phyloP scores from a whole-genome alignment of 805 yeast genomes.

The Wickerhamiella domercqiae region DNA sequence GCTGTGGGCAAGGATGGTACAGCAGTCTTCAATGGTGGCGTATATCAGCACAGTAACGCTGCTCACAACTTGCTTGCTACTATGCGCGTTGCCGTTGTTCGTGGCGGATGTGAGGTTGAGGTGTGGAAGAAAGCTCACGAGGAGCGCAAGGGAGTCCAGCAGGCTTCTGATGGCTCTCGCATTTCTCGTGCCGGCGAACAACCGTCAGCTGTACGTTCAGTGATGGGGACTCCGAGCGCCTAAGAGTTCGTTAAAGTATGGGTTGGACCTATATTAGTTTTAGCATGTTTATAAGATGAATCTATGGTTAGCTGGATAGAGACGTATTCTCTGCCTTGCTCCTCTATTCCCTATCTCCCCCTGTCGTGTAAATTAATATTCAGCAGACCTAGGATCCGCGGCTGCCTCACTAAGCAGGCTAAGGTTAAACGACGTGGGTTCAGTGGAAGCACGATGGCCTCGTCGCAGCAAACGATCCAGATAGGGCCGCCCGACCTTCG shows the following conservation, averaged over 20 bases:
- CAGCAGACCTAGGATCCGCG: too few species aligned
- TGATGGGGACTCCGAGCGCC: slow-evolving; percentile 18
- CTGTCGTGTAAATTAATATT: too few species aligned
- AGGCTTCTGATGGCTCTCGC: slow-evolving; percentile 38
- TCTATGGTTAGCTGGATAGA: too few species aligned
- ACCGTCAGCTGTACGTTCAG: slow-evolving; percentile 27
- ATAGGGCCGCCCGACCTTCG: slow-evolving; percentile 23
- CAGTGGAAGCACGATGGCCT: too few species aligned
- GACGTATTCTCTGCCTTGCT: too few species aligned
- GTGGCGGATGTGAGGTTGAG: slow-evolving; percentile 66
- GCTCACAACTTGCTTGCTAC: slow-evolving; percentile 83
- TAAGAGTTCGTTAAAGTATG: too few species aligned
- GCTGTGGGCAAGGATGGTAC: slow-evolving; percentile 91
- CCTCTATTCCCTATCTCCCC: too few species aligned
- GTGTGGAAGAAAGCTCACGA: slow-evolving; percentile 64
- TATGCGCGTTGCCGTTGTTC: slow-evolving; percentile 79
- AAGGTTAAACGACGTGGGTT: too few species aligned
- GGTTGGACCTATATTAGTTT: too few species aligned
- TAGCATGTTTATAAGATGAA: too few species aligned
- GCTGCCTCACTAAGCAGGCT: too few species aligned
- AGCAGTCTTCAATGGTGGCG: slow-evolving; percentile 88
- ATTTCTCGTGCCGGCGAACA: slow-evolving; percentile 50
- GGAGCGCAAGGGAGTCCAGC: slow-evolving; percentile 48
- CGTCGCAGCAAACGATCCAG: slow-evolving; percentile 12
- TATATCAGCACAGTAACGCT: slow-evolving; percentile 82